A percentile compares a stretch with the other conserved stretches of the same genome.
phyloP scores from a whole-genome alignment of 495 filamentous ascomycete genomes.

The Cercophora newfieldiana region DNA sequence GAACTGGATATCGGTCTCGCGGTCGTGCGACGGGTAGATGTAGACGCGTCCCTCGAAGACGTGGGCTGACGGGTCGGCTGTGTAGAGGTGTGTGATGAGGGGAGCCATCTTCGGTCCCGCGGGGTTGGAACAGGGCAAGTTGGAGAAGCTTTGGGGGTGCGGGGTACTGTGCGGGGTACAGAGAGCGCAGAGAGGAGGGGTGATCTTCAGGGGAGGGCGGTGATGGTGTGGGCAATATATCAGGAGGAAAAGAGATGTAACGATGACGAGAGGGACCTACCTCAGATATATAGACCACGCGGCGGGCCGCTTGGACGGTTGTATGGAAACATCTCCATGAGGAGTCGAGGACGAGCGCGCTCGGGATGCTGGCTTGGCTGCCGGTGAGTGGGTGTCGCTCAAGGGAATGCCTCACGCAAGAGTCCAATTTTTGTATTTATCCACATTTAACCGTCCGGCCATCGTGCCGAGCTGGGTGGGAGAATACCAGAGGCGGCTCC shows the following conservation, averaged over 20 bases:
- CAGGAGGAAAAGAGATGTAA: not conserved
- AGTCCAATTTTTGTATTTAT: constrained; percentile 41
- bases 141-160: constrained; percentile 9
- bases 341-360: not conserved
- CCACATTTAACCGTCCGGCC: constrained; percentile 49
- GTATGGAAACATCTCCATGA: not conserved
- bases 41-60: constrained; percentile 63
- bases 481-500: constrained; percentile 20
- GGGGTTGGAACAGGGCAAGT: constrained; percentile 3
- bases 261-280: not conserved
- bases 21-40: constrained; percentile 68
- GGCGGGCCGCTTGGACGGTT: not conserved
- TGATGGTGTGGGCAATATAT: not conserved
- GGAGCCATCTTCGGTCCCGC: constrained; percentile 38
- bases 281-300: constrained; percentile 4
- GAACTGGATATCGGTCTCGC: constrained; percentile 59
- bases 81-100: constrained; percentile 67
- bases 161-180: not conserved
- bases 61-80: constrained; percentile 67
- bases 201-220: not conserved
- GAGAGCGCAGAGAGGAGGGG: constrained; percentile 10
- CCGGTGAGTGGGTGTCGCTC: constrained; percentile 29
- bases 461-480: constrained; percentile 19
- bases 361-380: not conserved
- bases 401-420: constrained; percentile 2